These are phyloP conservation scores for Dendryphion nanum DNA, from an alignment of 2,329 filamentous ascomycete genomes.

Conservation along the genomic window DNA sequence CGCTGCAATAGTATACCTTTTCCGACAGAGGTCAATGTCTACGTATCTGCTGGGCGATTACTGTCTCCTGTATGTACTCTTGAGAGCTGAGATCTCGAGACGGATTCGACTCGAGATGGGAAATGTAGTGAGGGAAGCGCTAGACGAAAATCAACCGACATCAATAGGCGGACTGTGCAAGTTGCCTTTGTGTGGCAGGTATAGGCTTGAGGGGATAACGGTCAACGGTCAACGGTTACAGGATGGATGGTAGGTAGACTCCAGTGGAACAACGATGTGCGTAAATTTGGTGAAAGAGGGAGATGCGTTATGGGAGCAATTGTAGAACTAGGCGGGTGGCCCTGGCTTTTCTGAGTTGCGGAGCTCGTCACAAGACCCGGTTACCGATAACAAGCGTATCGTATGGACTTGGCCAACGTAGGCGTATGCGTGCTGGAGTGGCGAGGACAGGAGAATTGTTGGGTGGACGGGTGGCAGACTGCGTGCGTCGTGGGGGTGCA, in stretches of 20 bases:
- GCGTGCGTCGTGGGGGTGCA: constrained; percentile 30
- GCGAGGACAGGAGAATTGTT: constrained; percentile 20
- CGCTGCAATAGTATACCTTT: constrained; percentile 42
- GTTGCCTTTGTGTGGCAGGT: constrained; percentile 26
- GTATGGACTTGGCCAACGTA: too few species aligned
- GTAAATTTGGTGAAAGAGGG: too few species aligned
- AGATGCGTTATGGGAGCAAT: constrained; percentile 15
- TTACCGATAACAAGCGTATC: constrained; percentile 29
- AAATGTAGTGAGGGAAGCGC: constrained; percentile 55
- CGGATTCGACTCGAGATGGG: constrained; percentile 55
- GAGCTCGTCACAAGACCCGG: constrained; percentile 33
- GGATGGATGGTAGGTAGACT: too few species aligned
- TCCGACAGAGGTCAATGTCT: constrained; percentile 14
- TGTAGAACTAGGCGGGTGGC: constrained; percentile 18
- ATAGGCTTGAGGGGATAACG: constrained; percentile 4
- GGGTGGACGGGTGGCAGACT: constrained; percentile 23
- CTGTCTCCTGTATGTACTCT: constrained; percentile 56
- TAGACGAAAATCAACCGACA: constrained; percentile 59
- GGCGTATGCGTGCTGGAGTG: too few species aligned
- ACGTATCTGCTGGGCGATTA: constrained; percentile 46
- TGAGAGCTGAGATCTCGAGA: constrained; percentile 58
- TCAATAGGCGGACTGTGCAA: constrained; percentile 43
- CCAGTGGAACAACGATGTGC: constrained; percentile 20
- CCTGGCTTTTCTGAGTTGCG: constrained; percentile 23
- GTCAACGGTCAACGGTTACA: too few species aligned